phyloP scores from a whole-genome alignment of 75 land plant species.

The Selaginella moellendorffii region DNA sequence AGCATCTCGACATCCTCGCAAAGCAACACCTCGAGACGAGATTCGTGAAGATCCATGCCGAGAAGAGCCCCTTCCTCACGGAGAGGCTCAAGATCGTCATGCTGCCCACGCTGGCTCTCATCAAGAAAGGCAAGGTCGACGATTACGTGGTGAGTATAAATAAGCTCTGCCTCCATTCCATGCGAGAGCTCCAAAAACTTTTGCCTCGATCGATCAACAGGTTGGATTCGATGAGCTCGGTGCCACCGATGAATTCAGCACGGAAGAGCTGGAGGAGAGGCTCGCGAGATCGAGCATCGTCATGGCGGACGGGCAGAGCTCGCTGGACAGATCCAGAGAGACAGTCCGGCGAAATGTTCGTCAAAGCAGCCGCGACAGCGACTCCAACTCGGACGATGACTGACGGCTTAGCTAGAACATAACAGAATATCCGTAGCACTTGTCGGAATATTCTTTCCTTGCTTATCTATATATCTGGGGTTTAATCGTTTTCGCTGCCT shows the following conservation, averaged over 20 bases:
- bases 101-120: constrained; percentile 87
- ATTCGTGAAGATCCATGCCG: constrained; percentile 89
- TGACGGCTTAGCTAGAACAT: no score
- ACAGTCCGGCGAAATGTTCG: background rate
- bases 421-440: no score
- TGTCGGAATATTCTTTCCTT: no score
- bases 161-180: no score
- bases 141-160: constrained; percentile 90
- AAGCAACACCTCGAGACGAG: constrained; percentile 91
- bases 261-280: constrained; percentile 91
- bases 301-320: constrained; percentile 65
- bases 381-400: background rate
- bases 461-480: no score
- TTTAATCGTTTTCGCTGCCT: no score
- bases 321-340: background rate
- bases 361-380: background rate
- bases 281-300: constrained; percentile 68
- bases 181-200: background rate
- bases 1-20: constrained; percentile 64
- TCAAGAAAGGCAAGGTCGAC: constrained; percentile 91
- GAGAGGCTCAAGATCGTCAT: constrained; percentile 78
- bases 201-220: constrained; percentile 19
- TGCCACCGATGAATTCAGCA: constrained; percentile 88
- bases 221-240: constrained; percentile 97
- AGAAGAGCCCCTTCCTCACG: constrained; percentile 91